Conservation (phyloP, 2,329 filamentous ascomycete species). For the Fusarium tjaetaba region DNA sequence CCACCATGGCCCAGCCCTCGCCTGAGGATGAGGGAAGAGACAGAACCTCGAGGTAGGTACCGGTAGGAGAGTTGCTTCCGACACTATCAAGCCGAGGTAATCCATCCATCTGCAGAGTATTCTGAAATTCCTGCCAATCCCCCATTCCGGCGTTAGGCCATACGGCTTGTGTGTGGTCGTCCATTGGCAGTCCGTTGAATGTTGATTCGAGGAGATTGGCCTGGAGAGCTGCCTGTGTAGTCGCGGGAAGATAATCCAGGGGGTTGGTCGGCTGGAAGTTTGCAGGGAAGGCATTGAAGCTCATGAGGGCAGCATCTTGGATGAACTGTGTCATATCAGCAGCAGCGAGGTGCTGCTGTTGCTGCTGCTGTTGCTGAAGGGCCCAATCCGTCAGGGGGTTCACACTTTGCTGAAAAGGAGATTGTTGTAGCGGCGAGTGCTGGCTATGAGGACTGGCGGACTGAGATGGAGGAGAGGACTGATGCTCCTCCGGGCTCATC, state of each 20-base stretch:
- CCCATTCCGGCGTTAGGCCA: slow-evolving; percentile 72
- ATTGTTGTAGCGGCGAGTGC: slow-evolving; percentile 61
- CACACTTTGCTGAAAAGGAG: slow-evolving; percentile 62
- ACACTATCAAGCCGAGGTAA: slow-evolving; percentile 54
- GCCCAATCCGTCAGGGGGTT: slow-evolving; percentile 71
- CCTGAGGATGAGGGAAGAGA: slow-evolving; percentile 85
- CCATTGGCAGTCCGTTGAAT: slow-evolving; percentile 68
- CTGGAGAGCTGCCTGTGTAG: slow-evolving; percentile 72
- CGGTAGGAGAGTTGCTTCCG: slow-evolving; percentile 58
- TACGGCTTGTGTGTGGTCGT: slow-evolving; percentile 64
- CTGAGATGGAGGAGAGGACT: slow-evolving; percentile 60
- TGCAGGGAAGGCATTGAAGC: slow-evolving; percentile 62
- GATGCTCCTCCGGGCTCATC: slow-evolving; percentile 60
- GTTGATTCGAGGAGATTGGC: slow-evolving; percentile 70
- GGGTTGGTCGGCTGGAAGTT: slow-evolving; percentile 65
- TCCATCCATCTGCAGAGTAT: slow-evolving; percentile 63
- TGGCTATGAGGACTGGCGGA: slow-evolving; percentile 64
- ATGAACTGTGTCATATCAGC: slow-evolving; percentile 63
- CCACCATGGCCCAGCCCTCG: slow-evolving; percentile 86
- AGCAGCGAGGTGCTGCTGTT: slow-evolving; percentile 51
- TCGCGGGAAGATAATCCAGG: slow-evolving; percentile 69
- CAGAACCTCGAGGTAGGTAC: slow-evolving; percentile 81
- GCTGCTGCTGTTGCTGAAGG: slow-evolving; percentile 61
- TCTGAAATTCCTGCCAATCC: slow-evolving; percentile 83
- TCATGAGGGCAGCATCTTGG: slow-evolving; percentile 67